phyloP scores from a whole-genome alignment of 768 basidiomycete species.

The Mycena sanguinolenta region DNA sequence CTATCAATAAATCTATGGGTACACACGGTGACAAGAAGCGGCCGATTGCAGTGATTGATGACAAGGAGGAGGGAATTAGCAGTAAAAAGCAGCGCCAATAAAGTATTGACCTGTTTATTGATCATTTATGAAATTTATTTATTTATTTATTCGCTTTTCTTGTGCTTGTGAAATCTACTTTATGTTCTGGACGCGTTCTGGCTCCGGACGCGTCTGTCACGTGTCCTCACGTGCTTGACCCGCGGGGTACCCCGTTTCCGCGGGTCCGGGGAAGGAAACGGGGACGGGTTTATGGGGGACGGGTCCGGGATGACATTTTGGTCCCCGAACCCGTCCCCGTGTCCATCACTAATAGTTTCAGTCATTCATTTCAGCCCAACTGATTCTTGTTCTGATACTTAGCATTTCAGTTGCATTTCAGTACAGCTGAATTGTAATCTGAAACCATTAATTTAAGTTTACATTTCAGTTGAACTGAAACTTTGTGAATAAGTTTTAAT shows the following conservation, averaged over 20 bases:
- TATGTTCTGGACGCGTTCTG: no score
- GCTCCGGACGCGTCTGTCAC: not conserved
- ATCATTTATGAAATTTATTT: not conserved
- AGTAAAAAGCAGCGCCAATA: not conserved
- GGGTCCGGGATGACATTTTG: not conserved
- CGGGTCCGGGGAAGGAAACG: no score
- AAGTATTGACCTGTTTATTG: not conserved
- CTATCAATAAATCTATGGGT: no score
- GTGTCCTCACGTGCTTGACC: not conserved
- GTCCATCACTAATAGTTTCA: not conserved
- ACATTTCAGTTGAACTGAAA: no score
- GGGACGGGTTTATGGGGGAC: not conserved
- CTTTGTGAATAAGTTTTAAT: no score
- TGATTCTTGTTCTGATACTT: no score
- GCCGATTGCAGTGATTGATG: not conserved
- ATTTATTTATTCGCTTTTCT: not conserved
- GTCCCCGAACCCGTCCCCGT: not conserved
- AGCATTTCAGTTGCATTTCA: no score
- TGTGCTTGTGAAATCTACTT: no score
- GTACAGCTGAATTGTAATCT: no score
- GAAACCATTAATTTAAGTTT: no score
- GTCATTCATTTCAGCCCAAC: no score
- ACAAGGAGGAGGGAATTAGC: slow-evolving; percentile 2
- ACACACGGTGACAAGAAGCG: no score
- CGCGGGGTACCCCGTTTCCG: not conserved